phyloP scores from a whole-genome alignment of 2,329 filamentous ascomycete species.

The Penicillium sp. region DNA sequence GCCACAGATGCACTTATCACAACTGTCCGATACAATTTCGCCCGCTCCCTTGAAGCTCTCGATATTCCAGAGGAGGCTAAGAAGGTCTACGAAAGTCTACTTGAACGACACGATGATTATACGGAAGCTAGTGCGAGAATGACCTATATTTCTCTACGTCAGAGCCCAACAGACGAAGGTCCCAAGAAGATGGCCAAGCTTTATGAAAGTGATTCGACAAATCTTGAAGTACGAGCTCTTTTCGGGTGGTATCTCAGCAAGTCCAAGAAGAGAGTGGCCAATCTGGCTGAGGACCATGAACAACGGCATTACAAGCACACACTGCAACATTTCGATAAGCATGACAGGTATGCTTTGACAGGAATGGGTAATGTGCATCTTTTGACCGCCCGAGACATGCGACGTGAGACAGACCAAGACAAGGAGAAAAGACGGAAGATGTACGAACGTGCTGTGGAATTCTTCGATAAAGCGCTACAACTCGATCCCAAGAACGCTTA shows the following conservation, averaged over 20 bases:
- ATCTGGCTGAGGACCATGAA: constrained; percentile 84
- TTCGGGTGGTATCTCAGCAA: constrained; percentile 96
- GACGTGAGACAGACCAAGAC: constrained; percentile 80
- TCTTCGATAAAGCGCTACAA: constrained; percentile 95
- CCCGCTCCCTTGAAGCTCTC: constrained; percentile 84
- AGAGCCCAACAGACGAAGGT: constrained; percentile 77
- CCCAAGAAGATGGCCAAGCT: constrained; percentile 81
- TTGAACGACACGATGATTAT: constrained; percentile 84
- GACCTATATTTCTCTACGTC: constrained; percentile 82
- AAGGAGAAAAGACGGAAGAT: constrained; percentile 84
- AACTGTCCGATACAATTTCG: constrained; percentile 95
- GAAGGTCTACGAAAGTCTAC: constrained; percentile 79
- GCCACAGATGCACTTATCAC: constrained; percentile 88
- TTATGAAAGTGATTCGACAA: constrained; percentile 75
- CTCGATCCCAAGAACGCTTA: constrained; percentile 95
- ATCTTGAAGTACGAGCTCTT: constrained; percentile 85
- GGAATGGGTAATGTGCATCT: constrained; percentile 97
- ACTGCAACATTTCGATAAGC: constrained; percentile 89
- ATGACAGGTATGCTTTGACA: constrained; percentile 92
- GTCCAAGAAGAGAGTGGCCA: constrained; percentile 74
- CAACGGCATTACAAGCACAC: constrained; percentile 96
- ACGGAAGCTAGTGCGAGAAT: constrained; percentile 85
- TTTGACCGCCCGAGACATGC: constrained; percentile 86
- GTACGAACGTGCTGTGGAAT: constrained; percentile 91
- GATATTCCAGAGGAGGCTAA: constrained; percentile 77